Evolutionary conservation across 176 grass and related monocot genomes (phyloP).

Genomic region (Aegilops sharonensis): DNA sequence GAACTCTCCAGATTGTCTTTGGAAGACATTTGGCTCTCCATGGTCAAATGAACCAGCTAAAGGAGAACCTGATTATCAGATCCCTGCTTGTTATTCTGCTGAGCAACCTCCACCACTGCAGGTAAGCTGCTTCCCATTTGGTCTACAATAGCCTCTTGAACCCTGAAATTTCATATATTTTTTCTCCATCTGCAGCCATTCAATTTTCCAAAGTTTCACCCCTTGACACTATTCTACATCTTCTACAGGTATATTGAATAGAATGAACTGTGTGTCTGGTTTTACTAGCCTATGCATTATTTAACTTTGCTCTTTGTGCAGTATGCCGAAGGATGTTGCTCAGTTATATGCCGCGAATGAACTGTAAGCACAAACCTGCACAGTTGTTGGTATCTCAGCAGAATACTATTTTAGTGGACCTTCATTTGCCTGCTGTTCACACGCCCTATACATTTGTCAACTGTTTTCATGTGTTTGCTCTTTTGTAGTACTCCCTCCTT

Average conservation of each 20-base stretch:
- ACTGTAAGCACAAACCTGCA: conserved; percentile 57
- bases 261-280: conserved; percentile 14
- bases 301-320: conserved; percentile 50
- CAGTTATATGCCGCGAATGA: conserved; percentile 89
- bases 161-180: conserved; percentile 28
- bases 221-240: conserved; percentile 81
- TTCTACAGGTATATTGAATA: conserved; percentile 79
- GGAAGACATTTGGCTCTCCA: conserved; percentile 94
- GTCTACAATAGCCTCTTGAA: conserved; percentile 5
- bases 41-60: conserved; percentile 74
- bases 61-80: conserved; percentile 80
- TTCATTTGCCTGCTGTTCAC: background rate
- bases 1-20: conserved; percentile 81
- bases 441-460: background rate
- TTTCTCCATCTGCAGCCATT: conserved; percentile 55
- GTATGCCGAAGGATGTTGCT: conserved; percentile 91
- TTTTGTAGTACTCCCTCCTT: background rate
- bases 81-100: conserved; percentile 70
- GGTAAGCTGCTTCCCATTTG: conserved; percentile 42
- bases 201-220: conserved; percentile 73
- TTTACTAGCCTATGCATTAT: conserved; percentile 17
- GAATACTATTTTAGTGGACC: background rate
- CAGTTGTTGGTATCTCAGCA: background rate
- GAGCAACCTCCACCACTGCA: conserved; percentile 72
- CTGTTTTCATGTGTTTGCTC: background rate